These are phyloP conservation scores for Sporormia fimetaria DNA, from an alignment of 495 filamentous ascomycete genomes.

Conservation along the genomic window DNA sequence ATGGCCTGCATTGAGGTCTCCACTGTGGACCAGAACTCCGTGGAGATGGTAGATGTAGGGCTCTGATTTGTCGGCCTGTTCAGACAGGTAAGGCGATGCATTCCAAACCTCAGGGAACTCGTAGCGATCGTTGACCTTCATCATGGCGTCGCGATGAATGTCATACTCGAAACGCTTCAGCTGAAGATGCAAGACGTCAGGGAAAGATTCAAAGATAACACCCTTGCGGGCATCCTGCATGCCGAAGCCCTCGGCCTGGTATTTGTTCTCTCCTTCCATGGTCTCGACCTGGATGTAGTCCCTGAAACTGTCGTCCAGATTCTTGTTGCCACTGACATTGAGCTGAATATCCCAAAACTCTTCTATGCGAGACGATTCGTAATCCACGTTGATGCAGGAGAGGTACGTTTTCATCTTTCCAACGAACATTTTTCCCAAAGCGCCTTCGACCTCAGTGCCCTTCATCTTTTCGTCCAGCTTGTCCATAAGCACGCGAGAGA, in stretches of 20 bases:
- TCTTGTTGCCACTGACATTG: conserved; percentile 89
- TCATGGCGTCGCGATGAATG: conserved; percentile 88
- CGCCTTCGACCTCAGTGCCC: conserved; percentile 87
- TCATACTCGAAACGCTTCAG: conserved; percentile 98
- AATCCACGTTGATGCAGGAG: conserved; percentile 95
- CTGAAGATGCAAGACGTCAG: conserved; percentile 88
- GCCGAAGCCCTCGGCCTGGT: conserved; percentile 80
- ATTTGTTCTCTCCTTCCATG: conserved; percentile 96
- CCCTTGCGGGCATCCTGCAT: conserved; percentile 95
- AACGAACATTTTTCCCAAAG: conserved; percentile 78
- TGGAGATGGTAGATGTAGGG: conserved; percentile 86
- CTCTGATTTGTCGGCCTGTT: conserved; percentile 77
- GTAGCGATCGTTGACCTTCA: conserved; percentile 97
- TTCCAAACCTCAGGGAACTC: conserved; percentile 94
- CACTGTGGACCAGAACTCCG: conserved; percentile 91
- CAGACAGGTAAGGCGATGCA: conserved; percentile 74
- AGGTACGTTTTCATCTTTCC: conserved; percentile 98
- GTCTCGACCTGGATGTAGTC: conserved; percentile 95
- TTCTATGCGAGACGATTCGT: conserved; percentile 85
- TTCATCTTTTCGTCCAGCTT: conserved; percentile 95
- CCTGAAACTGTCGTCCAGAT: conserved; percentile 83
- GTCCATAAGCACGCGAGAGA: conserved; percentile 94
- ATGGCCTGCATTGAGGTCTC: conserved; percentile 94
- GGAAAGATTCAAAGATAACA: conserved; percentile 92
- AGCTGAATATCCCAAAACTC: conserved; percentile 99